Conservation (phyloP, 169 alveolate genomes). For the Eimeria necatrix region DNA sequence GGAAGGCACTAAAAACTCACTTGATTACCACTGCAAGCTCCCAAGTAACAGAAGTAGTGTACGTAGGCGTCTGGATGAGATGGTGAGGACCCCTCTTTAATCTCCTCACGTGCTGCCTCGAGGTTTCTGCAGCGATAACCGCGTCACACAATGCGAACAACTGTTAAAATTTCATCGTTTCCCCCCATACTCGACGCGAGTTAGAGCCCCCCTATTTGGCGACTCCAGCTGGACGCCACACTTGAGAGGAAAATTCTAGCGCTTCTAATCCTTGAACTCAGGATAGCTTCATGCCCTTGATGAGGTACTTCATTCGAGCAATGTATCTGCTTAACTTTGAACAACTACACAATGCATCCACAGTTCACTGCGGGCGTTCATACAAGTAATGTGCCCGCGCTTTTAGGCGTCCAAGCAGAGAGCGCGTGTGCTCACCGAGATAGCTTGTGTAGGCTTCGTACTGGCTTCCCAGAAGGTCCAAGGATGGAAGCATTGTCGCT, state of each 20-base stretch:
- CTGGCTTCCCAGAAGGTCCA: conserved; percentile 69
- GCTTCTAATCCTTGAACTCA: no score
- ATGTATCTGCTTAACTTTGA: no score
- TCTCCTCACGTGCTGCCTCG: conserved; percentile 41
- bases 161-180: not conserved
- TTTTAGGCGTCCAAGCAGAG: not conserved
- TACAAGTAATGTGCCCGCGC: not conserved
- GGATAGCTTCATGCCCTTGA: no score
- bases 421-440: conserved; percentile 25
- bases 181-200: no score
- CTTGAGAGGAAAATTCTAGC: no score
- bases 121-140: conserved; percentile 29
- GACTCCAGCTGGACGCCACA: no score
- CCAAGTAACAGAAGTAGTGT: conserved; percentile 66
- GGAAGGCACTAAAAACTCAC: not conserved
- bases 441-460: conserved; percentile 75
- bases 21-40: conserved; percentile 59
- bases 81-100: conserved; percentile 53
- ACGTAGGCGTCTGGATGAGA: conserved; percentile 37
- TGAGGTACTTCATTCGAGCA: no score
- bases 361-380: not conserved
- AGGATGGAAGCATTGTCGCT: conserved; percentile 71
- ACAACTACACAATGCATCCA: not conserved
- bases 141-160: not conserved
- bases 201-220: no score